Evolutionary conservation across 1,139 yeast species (phyloP).

Genomic region (Taiozyma onychis): DNA sequence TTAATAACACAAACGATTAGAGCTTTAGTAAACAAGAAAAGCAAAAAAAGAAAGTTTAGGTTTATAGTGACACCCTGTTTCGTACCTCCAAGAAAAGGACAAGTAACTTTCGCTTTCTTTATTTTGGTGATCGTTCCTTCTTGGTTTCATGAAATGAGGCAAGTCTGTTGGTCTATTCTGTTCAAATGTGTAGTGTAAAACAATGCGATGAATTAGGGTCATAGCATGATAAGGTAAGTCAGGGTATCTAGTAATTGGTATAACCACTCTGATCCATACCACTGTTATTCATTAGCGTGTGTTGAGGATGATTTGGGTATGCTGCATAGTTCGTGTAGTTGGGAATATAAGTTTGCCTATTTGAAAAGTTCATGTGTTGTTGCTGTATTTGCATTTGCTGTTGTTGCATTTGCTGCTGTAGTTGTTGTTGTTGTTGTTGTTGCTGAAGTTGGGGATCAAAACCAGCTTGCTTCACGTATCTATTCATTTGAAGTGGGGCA

Average conservation of each 20-base stretch:
- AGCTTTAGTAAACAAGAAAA: background rate
- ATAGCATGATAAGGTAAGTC: background rate
- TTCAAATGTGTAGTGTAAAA: background rate
- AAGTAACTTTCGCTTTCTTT: background rate
- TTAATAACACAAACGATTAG: background rate
- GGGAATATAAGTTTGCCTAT: background rate
- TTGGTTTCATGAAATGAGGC: background rate
- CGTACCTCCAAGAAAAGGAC: background rate
- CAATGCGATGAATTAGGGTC: background rate
- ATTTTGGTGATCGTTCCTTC: background rate
- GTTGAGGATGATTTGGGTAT: slow-evolving; percentile 1
- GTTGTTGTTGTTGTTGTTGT: background rate
- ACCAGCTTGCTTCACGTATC: slow-evolving; percentile 1
- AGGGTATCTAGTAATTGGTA: background rate
- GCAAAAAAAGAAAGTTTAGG: background rate
- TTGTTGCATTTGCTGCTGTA: background rate
- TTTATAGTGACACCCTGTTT: background rate
- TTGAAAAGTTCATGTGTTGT: background rate
- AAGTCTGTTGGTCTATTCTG: background rate
- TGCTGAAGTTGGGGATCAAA: slow-evolving; percentile 1
- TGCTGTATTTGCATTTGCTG: background rate
- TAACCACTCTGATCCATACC: background rate
- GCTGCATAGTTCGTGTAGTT: background rate
- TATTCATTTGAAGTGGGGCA: slow-evolving; percentile 1
- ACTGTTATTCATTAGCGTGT: slow-evolving; percentile 1